Evolutionary conservation across 768 basidiomycete genomes (phyloP).

Genomic region (Gautieria morchelliformis): DNA sequence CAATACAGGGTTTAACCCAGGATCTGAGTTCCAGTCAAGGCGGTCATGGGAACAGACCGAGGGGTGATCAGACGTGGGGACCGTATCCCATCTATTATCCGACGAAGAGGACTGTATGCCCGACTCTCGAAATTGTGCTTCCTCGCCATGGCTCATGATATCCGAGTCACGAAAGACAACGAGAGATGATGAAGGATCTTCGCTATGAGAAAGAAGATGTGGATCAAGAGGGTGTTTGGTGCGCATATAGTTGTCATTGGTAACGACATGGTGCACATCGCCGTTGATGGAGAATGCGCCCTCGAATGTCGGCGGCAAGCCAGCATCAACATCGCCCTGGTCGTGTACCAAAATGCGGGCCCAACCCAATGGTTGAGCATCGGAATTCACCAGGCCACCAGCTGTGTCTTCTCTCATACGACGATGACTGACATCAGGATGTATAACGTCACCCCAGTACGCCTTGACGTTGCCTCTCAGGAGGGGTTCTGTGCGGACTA

Average conservation of each 20-base stretch:
- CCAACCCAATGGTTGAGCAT: conserved; percentile 51
- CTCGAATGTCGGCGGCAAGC: conserved; percentile 52
- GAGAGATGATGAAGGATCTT: conserved; percentile 39
- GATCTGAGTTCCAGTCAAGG: conserved; percentile 57
- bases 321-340: conserved; percentile 38
- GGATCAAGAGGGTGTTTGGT: conserved; percentile 51
- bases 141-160: conserved; percentile 45
- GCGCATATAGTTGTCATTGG: conserved; percentile 59
- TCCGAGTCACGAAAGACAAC: conserved; percentile 75
- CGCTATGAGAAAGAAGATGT: conserved; percentile 28
- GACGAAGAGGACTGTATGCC: conserved; percentile 10
- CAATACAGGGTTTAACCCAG: conserved; percentile 42
- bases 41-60: conserved; percentile 62
- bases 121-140: conserved; percentile 23
- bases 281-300: conserved; percentile 68
- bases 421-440: conserved; percentile 37
- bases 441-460: conserved; percentile 70
- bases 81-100: not conserved
- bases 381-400: conserved; percentile 36
- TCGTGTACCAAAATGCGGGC: conserved; percentile 69
- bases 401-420: conserved; percentile 59
- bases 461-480: conserved; percentile 53
- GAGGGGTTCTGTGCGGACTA: conserved; percentile 51
- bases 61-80: conserved; percentile 15
- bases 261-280: conserved; percentile 59